Percentiles rank a stretch among this genome's conserved stretches.
These are phyloP conservation scores for Mrakia blollopis DNA, from an alignment of 768 basidiomycete species.

Conservation along the genomic window DNA sequence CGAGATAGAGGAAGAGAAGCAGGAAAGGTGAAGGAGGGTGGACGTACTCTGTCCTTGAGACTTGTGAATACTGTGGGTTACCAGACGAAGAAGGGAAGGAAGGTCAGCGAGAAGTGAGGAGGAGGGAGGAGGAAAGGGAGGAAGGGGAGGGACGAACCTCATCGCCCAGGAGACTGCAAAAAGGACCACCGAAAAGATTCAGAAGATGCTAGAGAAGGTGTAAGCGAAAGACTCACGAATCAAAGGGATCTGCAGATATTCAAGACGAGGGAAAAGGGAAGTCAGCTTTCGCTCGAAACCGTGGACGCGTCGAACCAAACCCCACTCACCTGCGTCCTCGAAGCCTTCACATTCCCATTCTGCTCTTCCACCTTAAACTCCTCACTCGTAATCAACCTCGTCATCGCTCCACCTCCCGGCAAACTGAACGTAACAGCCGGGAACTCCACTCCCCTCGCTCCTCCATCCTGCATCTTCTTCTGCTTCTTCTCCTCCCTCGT, in stretches of 20 bases:
- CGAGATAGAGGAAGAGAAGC: background rate
- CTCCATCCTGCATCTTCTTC: conserved; percentile 29
- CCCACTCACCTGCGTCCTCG: conserved; percentile 64
- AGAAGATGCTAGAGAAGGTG: too few relatives aligned
- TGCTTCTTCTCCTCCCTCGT: conserved; percentile 29
- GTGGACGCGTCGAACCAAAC: background rate
- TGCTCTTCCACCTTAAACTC: conserved; percentile 81
- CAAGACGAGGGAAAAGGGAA: background rate
- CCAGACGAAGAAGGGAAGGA: conserved; percentile 17
- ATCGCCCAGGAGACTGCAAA: conserved; percentile 80
- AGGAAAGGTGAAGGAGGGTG: background rate
- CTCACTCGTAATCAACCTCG: conserved; percentile 63
- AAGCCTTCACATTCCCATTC: conserved; percentile 76
- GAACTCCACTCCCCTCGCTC: conserved; percentile 32
- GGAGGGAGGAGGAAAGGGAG: background rate
- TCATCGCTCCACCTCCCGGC: conserved; percentile 53
- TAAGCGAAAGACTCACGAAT: conserved; percentile 50
- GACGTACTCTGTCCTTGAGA: conserved; percentile 76
- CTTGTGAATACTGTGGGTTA: conserved; percentile 49
- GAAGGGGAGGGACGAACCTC: conserved; percentile 49
- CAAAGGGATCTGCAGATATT: conserved; percentile 62
- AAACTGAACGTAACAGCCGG: conserved; percentile 76
- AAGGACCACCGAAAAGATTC: background rate
- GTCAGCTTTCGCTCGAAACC: conserved; percentile 2
- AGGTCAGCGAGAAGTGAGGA: conserved; percentile 31